Base-by-base conservation (phyloP, 2,329 filamentous ascomycete genomes). In the Thielaviopsis cerberus region DNA sequence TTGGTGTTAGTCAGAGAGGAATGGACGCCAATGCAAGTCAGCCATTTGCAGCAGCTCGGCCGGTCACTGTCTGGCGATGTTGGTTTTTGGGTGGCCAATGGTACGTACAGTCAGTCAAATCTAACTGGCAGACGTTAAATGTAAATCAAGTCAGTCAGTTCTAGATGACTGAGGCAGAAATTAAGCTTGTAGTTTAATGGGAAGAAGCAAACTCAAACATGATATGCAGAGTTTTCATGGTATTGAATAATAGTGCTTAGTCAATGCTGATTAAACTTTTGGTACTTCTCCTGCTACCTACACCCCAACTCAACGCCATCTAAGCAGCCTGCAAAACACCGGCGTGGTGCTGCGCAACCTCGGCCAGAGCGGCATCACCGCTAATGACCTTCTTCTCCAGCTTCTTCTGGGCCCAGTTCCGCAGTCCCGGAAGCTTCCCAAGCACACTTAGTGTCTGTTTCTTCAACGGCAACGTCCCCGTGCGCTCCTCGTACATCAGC, bases 401-500 rank as follows among this genome's bases (percentile, higher is more conserved):
- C n/a, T 61, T 61, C 45, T 61, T 59, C 4, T 53, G 30, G 7
- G 57, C 57, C 59, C 59, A 61, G 6, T n/a, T 51, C 3, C 52
- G 37, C n/a, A 61, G 23, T 23, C 59, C 59, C 13, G 59, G 59
- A 13, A 61, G 25, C 59, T 61, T 61, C 1, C 26, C 30, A 5
- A 59, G 27, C 15, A 54, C 8, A 6, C 25, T 11, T 22, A 61
- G 48, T 23, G 51, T 57, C 54, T 59, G 30, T 51, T 66, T 66
- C 61, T 66, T 61, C 25, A 73, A 61, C 4, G 72, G 73, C 67
- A 69, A 71, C 56, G 69, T 70, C 13, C 73, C 73, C 57, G 71
- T 73, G 54, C 69, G 66, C 70, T 88, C 85, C 62, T 77, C 76
- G 69, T 78, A 85, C 52, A 80, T 73, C 72, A 88, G 74, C 25